phyloP scores from a whole-genome alignment of 2,329 filamentous ascomycete species.

The Exophiala oligosperma region DNA sequence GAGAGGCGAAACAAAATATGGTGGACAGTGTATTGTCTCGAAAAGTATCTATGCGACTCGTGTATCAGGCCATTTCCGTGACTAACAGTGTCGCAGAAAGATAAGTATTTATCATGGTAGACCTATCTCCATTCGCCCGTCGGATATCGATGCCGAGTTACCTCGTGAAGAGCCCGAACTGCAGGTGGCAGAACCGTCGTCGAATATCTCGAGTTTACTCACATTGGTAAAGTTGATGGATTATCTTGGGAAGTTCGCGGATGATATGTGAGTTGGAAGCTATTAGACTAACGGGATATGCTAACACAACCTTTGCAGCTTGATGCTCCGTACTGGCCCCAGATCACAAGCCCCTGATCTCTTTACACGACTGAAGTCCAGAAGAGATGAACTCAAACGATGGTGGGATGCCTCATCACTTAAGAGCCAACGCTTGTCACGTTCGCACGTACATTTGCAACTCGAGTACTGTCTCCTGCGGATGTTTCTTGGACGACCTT shows the following conservation, averaged over 20 bases:
- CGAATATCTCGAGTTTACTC: constrained; percentile 41
- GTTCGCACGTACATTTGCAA: constrained; percentile 53
- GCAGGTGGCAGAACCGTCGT: constrained; percentile 28
- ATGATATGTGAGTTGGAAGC: constrained; percentile 34
- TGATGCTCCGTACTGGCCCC: constrained; percentile 39
- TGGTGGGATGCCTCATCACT: constrained; percentile 45
- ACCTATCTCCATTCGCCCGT: constrained; percentile 53
- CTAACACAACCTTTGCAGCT: constrained; percentile 21
- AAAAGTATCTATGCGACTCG: constrained; percentile 37
- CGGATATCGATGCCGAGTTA: constrained; percentile 57
- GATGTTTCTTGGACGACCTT: constrained; percentile 56
- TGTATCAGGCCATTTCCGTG: no score
- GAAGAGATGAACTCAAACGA: constrained; percentile 40
- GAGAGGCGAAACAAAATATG: constrained; percentile 59
- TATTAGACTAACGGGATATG: no score
- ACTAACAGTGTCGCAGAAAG: constrained; percentile 30
- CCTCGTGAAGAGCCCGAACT: constrained; percentile 39
- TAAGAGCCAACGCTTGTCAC: constrained; percentile 42
- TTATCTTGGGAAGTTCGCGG: constrained; percentile 41
- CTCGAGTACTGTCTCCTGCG: constrained; percentile 55
- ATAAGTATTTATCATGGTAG: constrained; percentile 59
- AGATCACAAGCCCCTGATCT: constrained; percentile 43
- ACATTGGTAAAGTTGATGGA: constrained; percentile 48
- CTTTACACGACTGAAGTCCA: constrained; percentile 40
- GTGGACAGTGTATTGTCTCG: constrained; percentile 59